Percentiles rank a stretch among this genome's conserved stretches.
These are phyloP conservation scores for Vinca minor DNA, from an alignment of 257 asterid species.

Conservation along the genomic window DNA sequence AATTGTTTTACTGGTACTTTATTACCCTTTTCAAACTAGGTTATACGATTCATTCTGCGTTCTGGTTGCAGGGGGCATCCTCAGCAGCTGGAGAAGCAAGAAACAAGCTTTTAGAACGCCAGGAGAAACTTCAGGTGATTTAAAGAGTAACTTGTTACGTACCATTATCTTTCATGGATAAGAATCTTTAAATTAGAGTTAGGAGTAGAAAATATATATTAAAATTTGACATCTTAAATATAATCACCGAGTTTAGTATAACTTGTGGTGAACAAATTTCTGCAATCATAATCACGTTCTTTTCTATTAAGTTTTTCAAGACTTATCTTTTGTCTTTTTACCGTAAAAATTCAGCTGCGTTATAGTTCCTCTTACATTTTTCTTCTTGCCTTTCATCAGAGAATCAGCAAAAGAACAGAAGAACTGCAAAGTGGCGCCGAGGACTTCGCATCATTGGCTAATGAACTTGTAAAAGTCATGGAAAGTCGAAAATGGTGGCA, in stretches of 20 bases:
- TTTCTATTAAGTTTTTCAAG: not conserved
- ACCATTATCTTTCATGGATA: not conserved
- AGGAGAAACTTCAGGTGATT: conserved; percentile 80
- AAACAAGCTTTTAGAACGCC: conserved; percentile 81
- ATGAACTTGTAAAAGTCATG: conserved; percentile 85
- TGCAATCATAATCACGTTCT: not conserved
- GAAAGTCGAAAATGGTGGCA: conserved; percentile 94
- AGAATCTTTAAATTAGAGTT: not conserved
- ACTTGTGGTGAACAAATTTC: not conserved
- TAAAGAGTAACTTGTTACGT: not conserved
- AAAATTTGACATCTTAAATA: not conserved
- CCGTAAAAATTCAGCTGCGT: not conserved
- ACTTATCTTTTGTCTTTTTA: not conserved
- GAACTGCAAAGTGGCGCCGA: conserved; percentile 74
- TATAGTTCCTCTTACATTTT: not conserved
- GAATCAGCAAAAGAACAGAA: conserved; percentile 60
- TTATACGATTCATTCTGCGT: not conserved
- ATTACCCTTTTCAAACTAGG: not conserved
- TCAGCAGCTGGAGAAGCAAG: conserved; percentile 87
- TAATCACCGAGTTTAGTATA: no score
- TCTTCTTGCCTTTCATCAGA: conserved; percentile 39
- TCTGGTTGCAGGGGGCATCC: conserved; percentile 58
- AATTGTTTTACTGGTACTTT: not conserved
- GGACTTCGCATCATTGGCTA: conserved; percentile 80
- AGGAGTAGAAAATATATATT: not conserved